Evolutionary conservation across 73 alveolate genomes (phyloP), one percentile per base, ranked within the genome.

Genomic region (Paramecium primaurelia): DNA sequence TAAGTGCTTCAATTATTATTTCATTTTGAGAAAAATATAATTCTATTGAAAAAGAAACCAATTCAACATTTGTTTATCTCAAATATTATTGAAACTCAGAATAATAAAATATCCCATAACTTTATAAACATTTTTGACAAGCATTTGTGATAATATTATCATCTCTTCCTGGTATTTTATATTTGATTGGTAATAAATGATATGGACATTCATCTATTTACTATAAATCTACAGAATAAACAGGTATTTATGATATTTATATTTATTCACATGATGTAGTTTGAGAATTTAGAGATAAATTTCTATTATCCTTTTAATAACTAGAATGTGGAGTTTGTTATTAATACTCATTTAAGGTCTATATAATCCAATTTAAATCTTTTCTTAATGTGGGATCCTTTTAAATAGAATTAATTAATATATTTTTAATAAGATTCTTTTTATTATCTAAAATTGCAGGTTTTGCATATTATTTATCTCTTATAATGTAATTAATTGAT

Each of bases 371-470:
- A 80, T 11, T 9, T 80, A 80, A 49, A 9, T 80, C 91, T 49
- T 80, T 80, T 22, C 91, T 42, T 80, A 14, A 49, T 80, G 25
- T 40, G 12, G 91, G 91, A 80, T 80, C 91, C 45, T 47, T 80
- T 45, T 80, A 14, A 0, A 80, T 42, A n/a, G 77, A 42, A 26
- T 49, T 49, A 18, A 32, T 2, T 6, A 80, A 64, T 1, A 80
- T 12, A 20, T 22, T 80, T 44, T 80, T 80, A 1, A 80, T 80
- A 18, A 80, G 37, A 45, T 80, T 49, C 73, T 80, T 80, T 44
- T 49, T 80, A 10, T 26, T 10, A 42, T 80, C 91, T 0, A 80
- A 80, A 26, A 45, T 42, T 11, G 18, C 26, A 22, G 75, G 45
- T 49, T 80, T 20, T 18, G 47, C 26, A 42, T 44, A 42, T 47